Conservation (phyloP, 1,139 yeast genomes). For the Maudiozyma humilis region DNA sequence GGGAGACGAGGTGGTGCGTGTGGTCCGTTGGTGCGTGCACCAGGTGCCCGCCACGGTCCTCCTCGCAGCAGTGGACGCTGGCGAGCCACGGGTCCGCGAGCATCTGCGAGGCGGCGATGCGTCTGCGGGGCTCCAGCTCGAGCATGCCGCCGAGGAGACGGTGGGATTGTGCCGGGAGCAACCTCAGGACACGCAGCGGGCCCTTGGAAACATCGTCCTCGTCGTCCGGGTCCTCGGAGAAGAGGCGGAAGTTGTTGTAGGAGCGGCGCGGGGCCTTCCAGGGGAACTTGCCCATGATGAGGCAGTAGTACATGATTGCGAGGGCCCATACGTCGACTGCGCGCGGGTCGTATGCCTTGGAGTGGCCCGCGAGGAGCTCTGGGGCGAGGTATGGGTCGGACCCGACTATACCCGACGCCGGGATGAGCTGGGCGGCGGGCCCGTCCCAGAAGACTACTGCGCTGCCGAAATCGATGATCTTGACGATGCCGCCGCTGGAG, state of each 20-base stretch:
- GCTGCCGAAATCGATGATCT: conserved; percentile 70
- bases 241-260: conserved; percentile 46
- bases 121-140: conserved; percentile 52
- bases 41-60: conserved; percentile 20
- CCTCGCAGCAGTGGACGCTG: conserved; percentile 35
- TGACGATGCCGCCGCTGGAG: conserved; percentile 49
- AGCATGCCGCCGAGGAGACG: conserved; percentile 68
- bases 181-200: conserved; percentile 73
- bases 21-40: conserved; percentile 32
- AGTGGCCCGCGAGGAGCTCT: conserved; percentile 43
- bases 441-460: conserved; percentile 52
- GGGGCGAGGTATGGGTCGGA: conserved; percentile 79
- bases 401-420: conserved; percentile 58
- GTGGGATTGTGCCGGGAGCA: conserved; percentile 74
- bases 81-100: conserved; percentile 62
- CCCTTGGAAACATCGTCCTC: conserved; percentile 36
- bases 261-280: conserved; percentile 60
- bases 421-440: conserved; percentile 26
- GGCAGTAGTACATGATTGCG: conserved; percentile 69
- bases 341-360: conserved; percentile 52
- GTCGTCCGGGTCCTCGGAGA: conserved; percentile 33
- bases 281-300: conserved; percentile 64
- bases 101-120: conserved; percentile 65
- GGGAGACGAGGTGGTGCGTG: conserved; percentile 49
- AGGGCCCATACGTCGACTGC: conserved; percentile 72